These are phyloP conservation scores for Aspergillus viridinutans DNA, from an alignment of 2,329 filamentous ascomycete genomes.

Conservation along the genomic window DNA sequence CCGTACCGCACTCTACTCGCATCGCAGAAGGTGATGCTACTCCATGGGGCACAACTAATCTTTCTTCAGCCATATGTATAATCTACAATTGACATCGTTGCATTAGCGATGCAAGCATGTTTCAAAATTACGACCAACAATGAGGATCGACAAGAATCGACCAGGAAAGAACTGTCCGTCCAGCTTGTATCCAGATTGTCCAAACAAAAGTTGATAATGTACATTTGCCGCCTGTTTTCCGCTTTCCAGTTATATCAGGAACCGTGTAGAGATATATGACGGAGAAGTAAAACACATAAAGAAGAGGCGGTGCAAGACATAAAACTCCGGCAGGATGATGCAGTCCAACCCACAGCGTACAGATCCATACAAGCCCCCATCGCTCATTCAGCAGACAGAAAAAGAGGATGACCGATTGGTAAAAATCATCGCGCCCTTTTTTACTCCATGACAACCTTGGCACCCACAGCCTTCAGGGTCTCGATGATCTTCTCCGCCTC, in stretches of 20 bases:
- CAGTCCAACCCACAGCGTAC: constrained; percentile 18
- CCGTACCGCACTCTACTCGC: neutral
- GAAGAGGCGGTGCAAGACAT: constrained; percentile 16
- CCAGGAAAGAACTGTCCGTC: neutral
- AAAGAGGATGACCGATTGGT: constrained; percentile 6
- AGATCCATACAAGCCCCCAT: constrained; percentile 7
- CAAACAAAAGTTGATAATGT: constrained; percentile 32
- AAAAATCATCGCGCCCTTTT: neutral
- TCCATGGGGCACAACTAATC: neutral
- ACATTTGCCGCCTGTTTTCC: constrained; percentile 32
- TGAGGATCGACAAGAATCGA: too few relatives aligned
- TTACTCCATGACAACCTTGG: constrained; percentile 83
- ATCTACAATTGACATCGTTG: neutral
- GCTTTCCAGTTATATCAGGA: constrained; percentile 18
- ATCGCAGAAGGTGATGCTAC: neutral
- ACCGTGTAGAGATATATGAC: constrained; percentile 18
- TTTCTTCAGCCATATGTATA: neutral
- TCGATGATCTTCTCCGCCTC: constrained; percentile 98
- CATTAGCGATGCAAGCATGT: neutral
- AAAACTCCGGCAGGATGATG: constrained; percentile 22
- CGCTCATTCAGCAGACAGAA: constrained; percentile 6
- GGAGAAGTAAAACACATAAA: constrained; percentile 15
- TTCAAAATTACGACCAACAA: neutral
- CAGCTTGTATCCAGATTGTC: constrained; percentile 17
- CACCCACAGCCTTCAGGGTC: constrained; percentile 88